Evolutionary conservation across 352 stramenopile genomes (phyloP), one percentile per base, ranked within the genome.

Genomic region (Pythium oligandrum): DNA sequence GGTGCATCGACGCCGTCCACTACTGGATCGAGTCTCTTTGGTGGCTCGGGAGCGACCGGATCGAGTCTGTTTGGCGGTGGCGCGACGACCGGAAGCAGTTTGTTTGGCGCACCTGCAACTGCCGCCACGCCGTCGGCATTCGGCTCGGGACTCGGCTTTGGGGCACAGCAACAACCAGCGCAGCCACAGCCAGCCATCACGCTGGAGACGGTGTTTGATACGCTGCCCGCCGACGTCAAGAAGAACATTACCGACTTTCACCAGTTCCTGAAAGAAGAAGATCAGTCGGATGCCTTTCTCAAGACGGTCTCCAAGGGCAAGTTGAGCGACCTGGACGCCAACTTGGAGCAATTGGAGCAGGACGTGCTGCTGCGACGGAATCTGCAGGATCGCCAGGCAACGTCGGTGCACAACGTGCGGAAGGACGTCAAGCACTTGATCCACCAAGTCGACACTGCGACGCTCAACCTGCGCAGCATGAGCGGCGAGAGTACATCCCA

Each of bases 191-290:
- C 76, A 35, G 58, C 72, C 2, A 84, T 93, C 38, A 86, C 80
- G 33, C 51, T 93, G 32, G 83, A 93, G 53, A 93, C 81, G 38
- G 66, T 63, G 26, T 90, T 91, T 35, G 83, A 91, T 40, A 51
- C 60, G 26, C 66, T 93, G 11, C 80, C 83, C 1, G 69, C 69
- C 0, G 80, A 91, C 38, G 71, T 93, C 5, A 79, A 90, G 64
- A 80, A 78, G 58, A 89, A 90, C 51, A 82, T 93, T 53, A 71
- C 68, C 34, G 78, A 80, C 49, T 93, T 93, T 47, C 75, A 90
- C 55, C 58, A 68, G 34, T 87, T 85, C 50, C 55, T 93, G 0
- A 87, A 88, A 48, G 75, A 86, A 10, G 72, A 86, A 51, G 80
- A 89, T 50, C 74, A 86, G 51, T 75, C 71, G 8, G 83, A 93